Base-by-base conservation (phyloP, 2,329 filamentous ascomycete genomes). In the Pleurostoma richardsiae region DNA sequence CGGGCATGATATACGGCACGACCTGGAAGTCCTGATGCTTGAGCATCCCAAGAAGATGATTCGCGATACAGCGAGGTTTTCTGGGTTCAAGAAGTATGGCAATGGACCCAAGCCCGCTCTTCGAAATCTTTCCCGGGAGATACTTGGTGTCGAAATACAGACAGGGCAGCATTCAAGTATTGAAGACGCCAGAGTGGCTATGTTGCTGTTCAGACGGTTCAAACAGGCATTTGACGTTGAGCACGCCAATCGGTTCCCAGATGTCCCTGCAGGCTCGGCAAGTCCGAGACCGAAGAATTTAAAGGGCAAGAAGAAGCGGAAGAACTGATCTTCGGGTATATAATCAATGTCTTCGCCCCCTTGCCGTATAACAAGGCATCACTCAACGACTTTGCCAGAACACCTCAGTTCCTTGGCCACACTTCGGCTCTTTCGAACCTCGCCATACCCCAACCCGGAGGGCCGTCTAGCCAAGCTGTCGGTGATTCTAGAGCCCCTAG, bases 201-300 rank as follows among this genome's bases (percentile, higher is more conserved):
- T 99, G 90, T 70, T 92, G 47, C 70, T 99, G 39, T 97, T 95
- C 60, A 78, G 88, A 51, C 80, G 82, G 54, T 82, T 90, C 63
- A 97, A 96, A 69, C 75, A 83, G 19, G 86, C 77, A 1, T 96
- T 99, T 61, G 94, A 97, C 61, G 72, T 82, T 48, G 89, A 95
- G 62, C 82, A 90, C 63, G 72, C 83, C 47, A 84, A 82, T 64
- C 81, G 79, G 48, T 94, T 79, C 63, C 73, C 77, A 4, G 55
- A 68, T 53, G 49, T 49, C 54, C 50, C 40, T 10, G 43, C 47
- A 44, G 27, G 39, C 50, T 43, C 49, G 57, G 49, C 33, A 59
- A 68, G 44, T 55, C 60, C 45, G 6, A 68, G 71, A 45, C 66
- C 68, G 46, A 75, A 62, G 43, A 73, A 68, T 53, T 67, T 64